A percentile compares a stretch with the other conserved stretches of the same genome.
phyloP scores from a whole-genome alignment of 441 rosid genomes.

The Hura crepitans region DNA sequence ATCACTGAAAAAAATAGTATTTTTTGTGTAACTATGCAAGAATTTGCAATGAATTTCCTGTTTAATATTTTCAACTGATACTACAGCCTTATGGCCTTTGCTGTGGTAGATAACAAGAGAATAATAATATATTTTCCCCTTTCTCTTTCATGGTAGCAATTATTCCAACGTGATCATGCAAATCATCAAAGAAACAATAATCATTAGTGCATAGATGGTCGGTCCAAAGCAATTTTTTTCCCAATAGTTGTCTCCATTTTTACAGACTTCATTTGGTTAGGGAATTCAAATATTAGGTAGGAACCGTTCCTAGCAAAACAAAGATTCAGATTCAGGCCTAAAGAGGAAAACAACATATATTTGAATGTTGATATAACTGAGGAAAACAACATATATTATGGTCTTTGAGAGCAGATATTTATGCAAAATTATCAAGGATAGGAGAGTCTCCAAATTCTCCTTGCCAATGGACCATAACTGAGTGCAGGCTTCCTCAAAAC shows the following conservation, averaged over 20 bases:
- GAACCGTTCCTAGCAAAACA: background rate
- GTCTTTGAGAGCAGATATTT: background rate
- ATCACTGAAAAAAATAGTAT: slow-evolving; percentile 52
- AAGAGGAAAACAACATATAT: background rate
- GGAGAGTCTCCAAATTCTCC: background rate
- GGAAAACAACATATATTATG: background rate
- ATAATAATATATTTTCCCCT: background rate
- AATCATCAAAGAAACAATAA: background rate
- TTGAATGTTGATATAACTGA: too few species aligned
- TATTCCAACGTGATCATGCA: background rate
- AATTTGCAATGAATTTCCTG: background rate
- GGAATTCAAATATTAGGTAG: background rate
- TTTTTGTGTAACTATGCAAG: slow-evolving; percentile 11
- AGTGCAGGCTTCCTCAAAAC: background rate
- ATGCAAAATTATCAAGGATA: background rate
- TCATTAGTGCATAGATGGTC: background rate
- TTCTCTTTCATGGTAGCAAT: background rate
- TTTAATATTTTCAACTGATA: background rate
- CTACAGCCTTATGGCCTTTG: background rate
- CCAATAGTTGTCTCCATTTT: background rate
- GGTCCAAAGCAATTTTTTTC: background rate
- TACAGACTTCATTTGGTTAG: background rate
- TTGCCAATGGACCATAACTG: slow-evolving; percentile 7
- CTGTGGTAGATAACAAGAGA: background rate
- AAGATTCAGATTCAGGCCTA: background rate